A percentile compares a stretch with the other conserved stretches of the same genome.
These are phyloP conservation scores for Yarrowia bubula DNA, from an alignment of 805 yeast genomes.

Conservation along the genomic window DNA sequence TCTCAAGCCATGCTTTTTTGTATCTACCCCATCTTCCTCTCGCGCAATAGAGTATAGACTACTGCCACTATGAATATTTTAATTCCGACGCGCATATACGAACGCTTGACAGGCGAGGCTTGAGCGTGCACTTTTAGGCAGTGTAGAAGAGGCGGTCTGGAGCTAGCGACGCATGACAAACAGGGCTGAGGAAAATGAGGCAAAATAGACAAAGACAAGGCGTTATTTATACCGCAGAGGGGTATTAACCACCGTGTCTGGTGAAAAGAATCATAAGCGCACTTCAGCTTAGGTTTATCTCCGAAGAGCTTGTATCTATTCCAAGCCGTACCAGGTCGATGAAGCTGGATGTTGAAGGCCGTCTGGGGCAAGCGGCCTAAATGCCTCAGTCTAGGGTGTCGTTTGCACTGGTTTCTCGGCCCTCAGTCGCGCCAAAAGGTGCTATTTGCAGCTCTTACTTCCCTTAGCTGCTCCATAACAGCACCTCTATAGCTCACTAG, in stretches of 20 bases:
- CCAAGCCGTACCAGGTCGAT: not conserved
- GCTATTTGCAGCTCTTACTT: not conserved
- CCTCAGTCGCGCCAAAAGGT: not conserved
- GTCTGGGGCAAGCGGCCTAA: not conserved
- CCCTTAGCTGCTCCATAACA: slow-evolving; percentile 7
- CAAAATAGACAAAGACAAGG: not conserved
- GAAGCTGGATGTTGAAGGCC: not conserved
- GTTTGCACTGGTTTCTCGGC: not conserved
- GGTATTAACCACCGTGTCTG: not conserved
- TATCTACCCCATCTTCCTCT: not conserved
- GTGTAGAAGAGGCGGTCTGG: slow-evolving; percentile 6
- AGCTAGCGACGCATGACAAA: not conserved
- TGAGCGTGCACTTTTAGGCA: not conserved
- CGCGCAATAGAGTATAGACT: not conserved
- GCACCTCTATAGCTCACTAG: not conserved
- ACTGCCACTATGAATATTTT: not conserved
- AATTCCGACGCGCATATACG: slow-evolving; percentile 14
- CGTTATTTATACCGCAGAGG: no score
- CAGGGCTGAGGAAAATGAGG: not conserved
- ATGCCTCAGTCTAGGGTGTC: slow-evolving; percentile 9
- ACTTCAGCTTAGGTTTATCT: not conserved
- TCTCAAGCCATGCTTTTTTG: no score
- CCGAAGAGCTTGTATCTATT: slow-evolving; percentile 9
- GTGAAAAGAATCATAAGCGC: not conserved
- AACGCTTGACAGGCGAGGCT: not conserved